phyloP scores from a whole-genome alignment of 495 filamentous ascomycete species.

The Aspergillus incahuasiensis region DNA sequence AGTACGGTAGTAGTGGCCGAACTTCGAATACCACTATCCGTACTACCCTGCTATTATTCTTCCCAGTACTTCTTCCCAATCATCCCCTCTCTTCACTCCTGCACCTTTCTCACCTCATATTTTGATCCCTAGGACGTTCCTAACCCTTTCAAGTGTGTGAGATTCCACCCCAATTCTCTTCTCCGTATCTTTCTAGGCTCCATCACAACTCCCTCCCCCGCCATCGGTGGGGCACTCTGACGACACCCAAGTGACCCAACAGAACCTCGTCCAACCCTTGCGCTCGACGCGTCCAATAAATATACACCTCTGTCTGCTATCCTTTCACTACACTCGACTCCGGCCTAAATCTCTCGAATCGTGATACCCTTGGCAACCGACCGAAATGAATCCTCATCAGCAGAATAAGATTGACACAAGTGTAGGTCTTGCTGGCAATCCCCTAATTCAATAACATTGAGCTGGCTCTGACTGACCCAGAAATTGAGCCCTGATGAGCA shows the following conservation, averaged over 20 bases:
- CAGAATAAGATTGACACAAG: slow-evolving; percentile 95
- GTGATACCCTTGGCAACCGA: slow-evolving; percentile 10
- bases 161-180: neutral
- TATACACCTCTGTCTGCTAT: neutral
- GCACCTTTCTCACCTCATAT: neutral
- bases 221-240: slow-evolving; percentile 22
- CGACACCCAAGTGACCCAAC: slow-evolving; percentile 17
- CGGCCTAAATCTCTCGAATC: neutral
- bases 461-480: slow-evolving; percentile 42
- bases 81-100: neutral
- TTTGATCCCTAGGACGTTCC: neutral
- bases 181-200: neutral
- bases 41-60: too few relatives aligned
- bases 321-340: neutral
- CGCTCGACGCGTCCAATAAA: slow-evolving; percentile 12
- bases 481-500: slow-evolving; percentile 88
- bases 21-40: neutral
- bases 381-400: slow-evolving; percentile 88
- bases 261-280: slow-evolving; percentile 13
- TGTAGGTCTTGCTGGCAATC: slow-evolving; percentile 51
- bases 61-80: slow-evolving; percentile 3
- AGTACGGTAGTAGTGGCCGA: neutral
- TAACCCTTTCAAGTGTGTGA: neutral
- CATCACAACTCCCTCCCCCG: slow-evolving; percentile 1
- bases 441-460: slow-evolving; percentile 11